Conservation (phyloP, 2,329 filamentous ascomycete species). For the Aspergillus unguis region DNA sequence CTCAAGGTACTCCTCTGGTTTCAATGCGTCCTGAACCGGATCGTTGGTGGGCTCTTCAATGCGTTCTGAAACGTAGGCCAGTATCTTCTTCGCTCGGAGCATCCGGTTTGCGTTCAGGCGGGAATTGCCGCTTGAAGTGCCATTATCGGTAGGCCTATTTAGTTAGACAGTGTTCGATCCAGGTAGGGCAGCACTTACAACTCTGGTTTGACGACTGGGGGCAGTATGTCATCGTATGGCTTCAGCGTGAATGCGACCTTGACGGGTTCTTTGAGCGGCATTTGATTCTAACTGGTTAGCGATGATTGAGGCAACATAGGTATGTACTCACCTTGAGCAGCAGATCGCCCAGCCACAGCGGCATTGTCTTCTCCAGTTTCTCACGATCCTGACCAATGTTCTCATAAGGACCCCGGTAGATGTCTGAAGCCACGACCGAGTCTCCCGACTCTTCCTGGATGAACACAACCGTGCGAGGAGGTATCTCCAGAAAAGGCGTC, state of each 20-base stretch:
- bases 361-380: slow-evolving; percentile 77
- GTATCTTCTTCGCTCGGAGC: slow-evolving; percentile 90
- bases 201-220: slow-evolving; percentile 69
- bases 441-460: slow-evolving; percentile 65
- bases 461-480: slow-evolving; percentile 55
- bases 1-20: slow-evolving; percentile 90
- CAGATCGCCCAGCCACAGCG: slow-evolving; percentile 89
- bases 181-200: slow-evolving; percentile 46
- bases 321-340: slow-evolving; percentile 60
- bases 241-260: slow-evolving; percentile 95
- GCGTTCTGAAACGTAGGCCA: slow-evolving; percentile 86
- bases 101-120: slow-evolving; percentile 95
- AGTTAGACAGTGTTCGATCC: neutral
- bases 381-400: slow-evolving; percentile 74
- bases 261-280: slow-evolving; percentile 82
- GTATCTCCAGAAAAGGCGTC: slow-evolving; percentile 44
- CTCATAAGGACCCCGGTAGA: slow-evolving; percentile 86
- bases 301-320: neutral
- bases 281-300: slow-evolving; percentile 59
- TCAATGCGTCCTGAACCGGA: slow-evolving; percentile 58
- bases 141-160: slow-evolving; percentile 24
- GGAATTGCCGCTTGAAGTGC: slow-evolving; percentile 60
- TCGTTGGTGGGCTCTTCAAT: slow-evolving; percentile 69
- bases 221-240: slow-evolving; percentile 72
- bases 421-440: slow-evolving; percentile 67